Evolutionary conservation across 139 green algal genomes (phyloP), one percentile per base, ranked within the genome.

Genomic region (Coccomyxa sp.): DNA sequence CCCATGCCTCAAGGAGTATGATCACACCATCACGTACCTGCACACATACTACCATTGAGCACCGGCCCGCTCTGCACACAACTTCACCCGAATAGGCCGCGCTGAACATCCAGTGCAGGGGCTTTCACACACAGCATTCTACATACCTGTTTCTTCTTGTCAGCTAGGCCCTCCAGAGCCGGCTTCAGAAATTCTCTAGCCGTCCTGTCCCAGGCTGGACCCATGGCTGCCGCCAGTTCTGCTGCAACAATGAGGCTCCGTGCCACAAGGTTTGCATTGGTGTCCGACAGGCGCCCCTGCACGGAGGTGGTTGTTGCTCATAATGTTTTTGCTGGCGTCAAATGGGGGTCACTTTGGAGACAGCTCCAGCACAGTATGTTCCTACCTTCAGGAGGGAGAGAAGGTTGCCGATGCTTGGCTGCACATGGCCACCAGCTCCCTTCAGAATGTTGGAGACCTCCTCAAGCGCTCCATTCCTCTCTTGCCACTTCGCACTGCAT

Each of bases 241-340:
- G 82, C 93, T 44, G 96, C 40, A 69, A 96, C 85, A 24, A 79
- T 70, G 35, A 98, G 80, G 7, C 89, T 87, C 71, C 89, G 83
- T 29, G 89, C 86, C 29, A 84, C 86, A 40, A 97, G 87, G 85
- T 99, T 99, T 79, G 93, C 93, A 88, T 99, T 99, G 69, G 77
- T 91, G 86, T 99, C 96, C 5, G 81, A 69, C 78, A 99, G 81
- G 24, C 95, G 90, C 24, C 58, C 83, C 82, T 87, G 82, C 70
- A 83, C 1, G 14, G 35, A 16, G 2, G 10, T 16, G 35, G 3
- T 35, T 68, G 34, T 39, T 55, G 3, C 35, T 33, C 9, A 41
- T 10, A 27, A 55, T 31, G 55, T 18, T 29, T 39, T 44, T 38
- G 70, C 54, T 14, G 22, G 18, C 6, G 14, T 27, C 39, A 8